These are phyloP conservation scores for Vanrija pseudolonga DNA, from an alignment of 1,284 basidiomycete species.

Conservation along the genomic window DNA sequence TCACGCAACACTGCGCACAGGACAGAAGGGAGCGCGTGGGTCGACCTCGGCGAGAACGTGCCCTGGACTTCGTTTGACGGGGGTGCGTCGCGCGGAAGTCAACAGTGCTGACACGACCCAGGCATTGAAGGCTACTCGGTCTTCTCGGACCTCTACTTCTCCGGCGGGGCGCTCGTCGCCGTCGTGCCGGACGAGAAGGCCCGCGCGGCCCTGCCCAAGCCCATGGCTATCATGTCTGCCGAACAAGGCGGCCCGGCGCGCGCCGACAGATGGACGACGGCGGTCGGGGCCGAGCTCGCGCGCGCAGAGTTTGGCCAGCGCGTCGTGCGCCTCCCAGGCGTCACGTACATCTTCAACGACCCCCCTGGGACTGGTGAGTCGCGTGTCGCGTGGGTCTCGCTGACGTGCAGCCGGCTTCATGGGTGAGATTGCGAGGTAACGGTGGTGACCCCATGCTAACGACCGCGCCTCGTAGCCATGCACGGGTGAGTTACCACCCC, in stretches of 20 bases:
- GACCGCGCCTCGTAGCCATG: slow-evolving; percentile 12
- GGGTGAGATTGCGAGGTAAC: slow-evolving; percentile 9
- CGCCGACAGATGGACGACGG: slow-evolving; percentile 28
- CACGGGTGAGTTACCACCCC: slow-evolving; percentile 17
- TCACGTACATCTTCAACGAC: slow-evolving; percentile 45
- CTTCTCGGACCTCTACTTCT: slow-evolving; percentile 37
- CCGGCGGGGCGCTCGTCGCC: slow-evolving; percentile 18
- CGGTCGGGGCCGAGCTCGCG: slow-evolving; percentile 19
- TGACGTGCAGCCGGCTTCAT: slow-evolving; percentile 18
- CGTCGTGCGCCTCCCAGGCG: slow-evolving; percentile 28
- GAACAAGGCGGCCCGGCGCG: slow-evolving; percentile 18
- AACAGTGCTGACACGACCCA: neutral
- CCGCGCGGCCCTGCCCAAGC: slow-evolving; percentile 3
- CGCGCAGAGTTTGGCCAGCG: slow-evolving; percentile 26
- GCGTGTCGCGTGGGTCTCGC: neutral
- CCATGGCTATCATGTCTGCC: slow-evolving; percentile 12
- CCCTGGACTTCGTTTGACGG: slow-evolving; percentile 29
- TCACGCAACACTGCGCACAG: too few relatives aligned
- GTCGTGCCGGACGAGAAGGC: slow-evolving; percentile 8
- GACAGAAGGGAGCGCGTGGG: slow-evolving; percentile 1
- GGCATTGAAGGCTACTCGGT: slow-evolving; percentile 34
- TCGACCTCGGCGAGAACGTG: slow-evolving; percentile 23
- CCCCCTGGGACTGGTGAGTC: slow-evolving; percentile 30
- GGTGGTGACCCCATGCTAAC: too few relatives aligned
- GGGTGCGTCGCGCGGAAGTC: slow-evolving; percentile 7